These are phyloP conservation scores for Pseudozyma thailandica DNA, from an alignment of 1,284 basidiomycete species.

Conservation along the genomic window DNA sequence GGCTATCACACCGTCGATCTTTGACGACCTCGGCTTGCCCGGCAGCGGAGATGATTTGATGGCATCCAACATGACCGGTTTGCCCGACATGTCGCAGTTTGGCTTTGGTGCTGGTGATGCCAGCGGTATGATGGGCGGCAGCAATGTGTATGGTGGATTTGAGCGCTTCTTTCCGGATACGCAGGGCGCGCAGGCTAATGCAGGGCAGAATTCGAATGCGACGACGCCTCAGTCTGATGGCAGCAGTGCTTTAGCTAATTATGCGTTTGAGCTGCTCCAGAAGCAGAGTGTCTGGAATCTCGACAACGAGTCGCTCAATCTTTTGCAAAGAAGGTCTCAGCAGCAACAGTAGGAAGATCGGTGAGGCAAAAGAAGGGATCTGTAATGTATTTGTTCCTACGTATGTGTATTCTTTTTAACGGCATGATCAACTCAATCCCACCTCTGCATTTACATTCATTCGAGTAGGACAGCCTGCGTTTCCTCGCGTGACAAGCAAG, in stretches of 20 bases:
- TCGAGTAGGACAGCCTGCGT: too few relatives aligned
- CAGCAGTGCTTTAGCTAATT: conserved; percentile 26
- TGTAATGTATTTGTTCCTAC: too few relatives aligned
- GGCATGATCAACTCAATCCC: too few relatives aligned
- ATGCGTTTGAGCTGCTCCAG: conserved; percentile 47
- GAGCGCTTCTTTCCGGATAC: conserved; percentile 11
- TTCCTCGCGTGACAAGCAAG: not conserved
- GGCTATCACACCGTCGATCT: conserved; percentile 37
- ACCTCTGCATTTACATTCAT: too few relatives aligned
- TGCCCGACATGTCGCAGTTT: conserved; percentile 26
- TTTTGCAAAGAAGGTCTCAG: conserved; percentile 30
- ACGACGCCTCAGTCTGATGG: conserved; percentile 35
- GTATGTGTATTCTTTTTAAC: too few relatives aligned
- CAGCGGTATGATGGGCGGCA: conserved; percentile 4
- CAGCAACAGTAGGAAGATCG: too few relatives aligned
- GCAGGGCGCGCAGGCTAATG: not conserved
- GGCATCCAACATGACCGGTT: conserved; percentile 3
- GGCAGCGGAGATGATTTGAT: conserved; percentile 15
- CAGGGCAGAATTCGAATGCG: not conserved
- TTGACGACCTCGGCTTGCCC: conserved; percentile 34
- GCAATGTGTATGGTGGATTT: conserved; percentile 12
- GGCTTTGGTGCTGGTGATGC: not conserved
- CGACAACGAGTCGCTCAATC: conserved; percentile 34
- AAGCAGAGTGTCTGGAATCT: conserved; percentile 49
- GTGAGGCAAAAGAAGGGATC: not conserved